A percentile compares a stretch with the other conserved stretches of the same genome.
Evolutionary conservation across 2,329 filamentous ascomycete species (phyloP).

Genomic region (Cercospora citrullina): DNA sequence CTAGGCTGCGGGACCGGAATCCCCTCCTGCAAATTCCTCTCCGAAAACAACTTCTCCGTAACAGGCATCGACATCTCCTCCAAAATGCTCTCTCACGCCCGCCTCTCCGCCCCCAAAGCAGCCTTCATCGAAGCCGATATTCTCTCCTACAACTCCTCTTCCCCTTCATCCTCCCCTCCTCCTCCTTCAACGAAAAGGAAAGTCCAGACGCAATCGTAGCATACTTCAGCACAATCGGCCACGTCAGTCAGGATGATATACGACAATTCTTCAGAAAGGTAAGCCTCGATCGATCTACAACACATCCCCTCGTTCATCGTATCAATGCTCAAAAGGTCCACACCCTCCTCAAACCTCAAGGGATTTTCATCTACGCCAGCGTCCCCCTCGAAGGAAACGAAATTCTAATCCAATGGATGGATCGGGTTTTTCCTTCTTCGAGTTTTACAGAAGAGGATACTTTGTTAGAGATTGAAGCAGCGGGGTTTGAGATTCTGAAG

Average conservation of each 20-base stretch:
- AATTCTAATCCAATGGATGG: constrained; percentile 6
- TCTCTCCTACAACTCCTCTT: background rate
- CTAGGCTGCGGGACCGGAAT: constrained; percentile 40
- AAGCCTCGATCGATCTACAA: no score
- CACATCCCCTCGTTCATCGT: no score
- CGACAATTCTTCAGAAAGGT: background rate
- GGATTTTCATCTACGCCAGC: constrained; percentile 6
- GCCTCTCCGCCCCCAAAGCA: constrained; percentile 7
- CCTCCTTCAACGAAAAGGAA: no score
- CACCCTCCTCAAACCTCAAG: background rate
- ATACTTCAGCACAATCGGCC: constrained; percentile 8
- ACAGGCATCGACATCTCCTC: constrained; percentile 36
- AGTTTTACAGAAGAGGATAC: background rate
- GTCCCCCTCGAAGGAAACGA: constrained; percentile 7
- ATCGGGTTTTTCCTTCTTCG: background rate
- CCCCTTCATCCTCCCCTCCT: background rate
- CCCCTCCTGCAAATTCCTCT: constrained; percentile 34
- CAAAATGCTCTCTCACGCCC: constrained; percentile 36
- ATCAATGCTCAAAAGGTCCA: background rate
- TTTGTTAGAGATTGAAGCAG: background rate
- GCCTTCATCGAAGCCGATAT: constrained; percentile 9
- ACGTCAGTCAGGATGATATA: background rate
- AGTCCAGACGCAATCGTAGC: background rate
- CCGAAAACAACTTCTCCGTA: constrained; percentile 33
- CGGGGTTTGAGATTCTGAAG: constrained; percentile 8